Evolutionary conservation across 1,284 basidiomycete species (phyloP).

Genomic region (Trichosporon sp.): DNA sequence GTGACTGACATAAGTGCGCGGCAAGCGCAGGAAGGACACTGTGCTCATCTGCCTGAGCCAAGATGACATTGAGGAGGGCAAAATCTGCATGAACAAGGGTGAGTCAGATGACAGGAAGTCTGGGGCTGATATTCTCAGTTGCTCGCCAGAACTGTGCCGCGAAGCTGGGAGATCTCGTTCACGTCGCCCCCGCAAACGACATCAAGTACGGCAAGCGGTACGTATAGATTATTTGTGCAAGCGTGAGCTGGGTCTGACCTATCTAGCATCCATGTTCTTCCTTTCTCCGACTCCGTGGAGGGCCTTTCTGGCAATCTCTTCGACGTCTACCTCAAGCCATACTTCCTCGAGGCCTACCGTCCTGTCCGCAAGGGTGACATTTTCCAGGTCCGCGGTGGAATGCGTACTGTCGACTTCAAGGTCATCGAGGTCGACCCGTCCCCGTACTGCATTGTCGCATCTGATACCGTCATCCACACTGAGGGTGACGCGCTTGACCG

Average conservation of each 20-base stretch:
- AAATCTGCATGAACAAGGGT: constrained; percentile 95
- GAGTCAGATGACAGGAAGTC: constrained; percentile 1
- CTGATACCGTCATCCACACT: constrained; percentile 46
- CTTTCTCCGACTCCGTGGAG: constrained; percentile 97
- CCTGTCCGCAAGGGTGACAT: constrained; percentile 64
- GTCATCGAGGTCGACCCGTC: constrained; percentile 48
- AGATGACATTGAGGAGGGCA: constrained; percentile 94
- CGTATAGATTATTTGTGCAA: constrained; percentile 3
- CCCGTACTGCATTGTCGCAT: constrained; percentile 44
- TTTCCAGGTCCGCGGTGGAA: constrained; percentile 96
- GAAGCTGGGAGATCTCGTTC: constrained; percentile 93
- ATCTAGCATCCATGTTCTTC: constrained; percentile 73
- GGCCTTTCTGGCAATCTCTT: constrained; percentile 96
- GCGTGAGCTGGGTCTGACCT: not conserved
- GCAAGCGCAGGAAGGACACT: constrained; percentile 92
- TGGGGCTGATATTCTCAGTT: constrained; percentile 52
- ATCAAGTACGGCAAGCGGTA: constrained; percentile 97
- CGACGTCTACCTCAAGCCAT: constrained; percentile 96
- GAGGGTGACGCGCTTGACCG: constrained; percentile 99
- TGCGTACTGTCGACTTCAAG: constrained; percentile 98
- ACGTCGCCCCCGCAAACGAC: constrained; percentile 91
- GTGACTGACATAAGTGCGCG: constrained; percentile 52
- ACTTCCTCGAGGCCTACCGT: constrained; percentile 82
- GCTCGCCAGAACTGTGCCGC: constrained; percentile 97
- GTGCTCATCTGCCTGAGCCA: constrained; percentile 93